Conservation (phyloP, 1,139 yeast genomes). For the Meyerozyma guilliermondii region DNA sequence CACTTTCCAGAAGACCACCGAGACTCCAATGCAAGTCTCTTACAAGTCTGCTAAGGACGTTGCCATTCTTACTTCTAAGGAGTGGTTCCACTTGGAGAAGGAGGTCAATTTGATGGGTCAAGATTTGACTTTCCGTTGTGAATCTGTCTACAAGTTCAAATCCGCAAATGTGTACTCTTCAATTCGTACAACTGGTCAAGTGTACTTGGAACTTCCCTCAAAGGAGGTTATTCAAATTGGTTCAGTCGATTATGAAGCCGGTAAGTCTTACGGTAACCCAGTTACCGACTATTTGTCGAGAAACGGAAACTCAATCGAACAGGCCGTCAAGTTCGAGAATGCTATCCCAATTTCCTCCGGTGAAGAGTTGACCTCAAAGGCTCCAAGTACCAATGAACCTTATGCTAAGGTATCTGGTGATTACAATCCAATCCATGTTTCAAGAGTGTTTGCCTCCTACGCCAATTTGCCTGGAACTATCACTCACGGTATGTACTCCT, state of each 20-base stretch:
- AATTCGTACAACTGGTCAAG: slow-evolving; percentile 81
- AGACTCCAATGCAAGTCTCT: slow-evolving; percentile 79
- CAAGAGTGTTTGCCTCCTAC: slow-evolving; percentile 88
- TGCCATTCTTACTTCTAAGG: slow-evolving; percentile 90
- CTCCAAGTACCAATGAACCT: slow-evolving; percentile 87
- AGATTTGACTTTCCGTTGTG: slow-evolving; percentile 84
- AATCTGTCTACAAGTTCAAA: slow-evolving; percentile 79
- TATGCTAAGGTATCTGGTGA: slow-evolving; percentile 98
- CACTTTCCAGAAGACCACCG: slow-evolving; percentile 85
- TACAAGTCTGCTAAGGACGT: slow-evolving; percentile 79
- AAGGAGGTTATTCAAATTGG: slow-evolving; percentile 90
- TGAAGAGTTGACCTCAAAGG: slow-evolving; percentile 66
- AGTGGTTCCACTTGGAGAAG: slow-evolving; percentile 88
- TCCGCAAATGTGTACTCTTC: slow-evolving; percentile 70
- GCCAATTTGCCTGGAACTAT: slow-evolving; percentile 96
- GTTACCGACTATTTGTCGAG: slow-evolving; percentile 90
- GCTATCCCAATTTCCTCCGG: slow-evolving; percentile 83
- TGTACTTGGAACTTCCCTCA: slow-evolving; percentile 83
- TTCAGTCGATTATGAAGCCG: slow-evolving; percentile 83
- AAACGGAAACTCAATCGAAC: slow-evolving; percentile 91
- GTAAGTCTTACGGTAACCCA: slow-evolving; percentile 94
- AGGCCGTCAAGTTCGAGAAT: slow-evolving; percentile 86
- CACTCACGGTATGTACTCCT: slow-evolving; percentile 98
- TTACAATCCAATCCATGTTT: slow-evolving; percentile 96
- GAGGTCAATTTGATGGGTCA: slow-evolving; percentile 71